Percentiles rank a stretch among this genome's conserved stretches.
These are phyloP conservation scores for Logfia minima DNA, from an alignment of 129 eudicot genomes.

Conservation along the genomic window DNA sequence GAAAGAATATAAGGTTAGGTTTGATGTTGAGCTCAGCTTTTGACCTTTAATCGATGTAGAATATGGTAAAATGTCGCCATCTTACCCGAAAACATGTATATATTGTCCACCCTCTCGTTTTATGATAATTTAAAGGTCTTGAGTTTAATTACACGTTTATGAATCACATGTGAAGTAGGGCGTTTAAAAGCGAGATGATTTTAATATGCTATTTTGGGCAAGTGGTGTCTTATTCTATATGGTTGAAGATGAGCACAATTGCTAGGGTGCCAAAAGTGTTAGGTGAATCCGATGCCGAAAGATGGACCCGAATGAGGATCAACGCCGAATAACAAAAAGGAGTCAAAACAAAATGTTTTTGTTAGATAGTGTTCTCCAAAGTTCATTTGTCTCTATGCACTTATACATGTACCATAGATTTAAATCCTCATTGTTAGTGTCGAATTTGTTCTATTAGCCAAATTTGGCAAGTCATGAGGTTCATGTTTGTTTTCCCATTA, in stretches of 20 bases:
- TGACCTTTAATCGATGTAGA: slow-evolving; percentile 18
- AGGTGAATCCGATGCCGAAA: slow-evolving; percentile 37
- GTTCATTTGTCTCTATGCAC: slow-evolving; percentile 26
- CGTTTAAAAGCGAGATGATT: not conserved
- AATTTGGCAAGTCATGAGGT: slow-evolving; percentile 15
- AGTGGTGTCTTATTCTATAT: slow-evolving; percentile 17
- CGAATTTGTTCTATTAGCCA: slow-evolving; percentile 17
- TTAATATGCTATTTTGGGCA: slow-evolving; percentile 2
- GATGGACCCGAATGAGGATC: slow-evolving; percentile 27
- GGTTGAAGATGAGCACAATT: slow-evolving; percentile 28
- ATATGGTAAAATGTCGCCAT: slow-evolving; percentile 30
- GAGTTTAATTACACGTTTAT: not conserved
- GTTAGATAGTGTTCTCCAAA: slow-evolving; percentile 36
- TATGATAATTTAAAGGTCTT: slow-evolving; percentile 12
- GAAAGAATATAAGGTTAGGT: slow-evolving; percentile 51
- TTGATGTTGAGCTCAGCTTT: slow-evolving; percentile 28
- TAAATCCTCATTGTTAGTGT: slow-evolving; percentile 26
- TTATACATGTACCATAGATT: slow-evolving; percentile 16
- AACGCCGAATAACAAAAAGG: slow-evolving; percentile 22
- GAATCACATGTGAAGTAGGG: not conserved
- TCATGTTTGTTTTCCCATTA: not conserved
- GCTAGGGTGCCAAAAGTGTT: slow-evolving; percentile 30
- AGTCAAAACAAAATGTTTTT: not conserved
- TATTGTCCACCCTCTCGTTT: not conserved
- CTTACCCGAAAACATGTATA: not conserved